A percentile compares a stretch with the other conserved stretches of the same genome.
Conservation (phyloP, 148 eudicot species). For the Gaultheria prostrata region DNA sequence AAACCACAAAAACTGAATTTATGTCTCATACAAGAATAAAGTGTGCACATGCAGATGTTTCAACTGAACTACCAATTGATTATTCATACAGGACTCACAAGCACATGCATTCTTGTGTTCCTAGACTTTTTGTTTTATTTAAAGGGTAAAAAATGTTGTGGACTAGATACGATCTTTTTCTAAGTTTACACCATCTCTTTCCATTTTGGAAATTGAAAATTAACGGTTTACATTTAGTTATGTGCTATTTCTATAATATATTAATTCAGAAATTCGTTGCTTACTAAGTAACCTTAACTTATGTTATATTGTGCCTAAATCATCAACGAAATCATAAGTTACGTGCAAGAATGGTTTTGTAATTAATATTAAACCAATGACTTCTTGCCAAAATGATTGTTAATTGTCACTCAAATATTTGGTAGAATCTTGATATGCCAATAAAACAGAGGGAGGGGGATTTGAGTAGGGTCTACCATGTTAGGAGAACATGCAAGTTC, state of each 20-base stretch:
- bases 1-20: not conserved
- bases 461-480: not conserved
- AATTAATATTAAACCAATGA: not conserved
- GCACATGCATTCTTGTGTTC: constrained; percentile 42
- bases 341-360: not conserved
- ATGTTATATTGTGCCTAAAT: not conserved
- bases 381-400: not conserved
- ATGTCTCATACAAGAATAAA: not conserved
- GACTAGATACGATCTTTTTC: not conserved
- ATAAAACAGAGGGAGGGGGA: not conserved
- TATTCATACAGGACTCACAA: constrained; percentile 27
- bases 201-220: not conserved
- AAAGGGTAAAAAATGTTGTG: not conserved
- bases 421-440: not conserved
- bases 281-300: not conserved
- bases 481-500: not conserved
- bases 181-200: not conserved
- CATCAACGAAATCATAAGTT: not conserved
- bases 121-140: not conserved
- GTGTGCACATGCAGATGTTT: constrained; percentile 40
- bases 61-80: constrained; percentile 38
- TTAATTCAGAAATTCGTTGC: not conserved
- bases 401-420: not conserved
- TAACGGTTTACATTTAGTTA: too few species aligned
- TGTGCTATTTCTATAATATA: not conserved